A percentile compares a stretch with the other conserved stretches of the same genome.
These are phyloP conservation scores for Penicillium corylophilum DNA, from an alignment of 2,329 filamentous ascomycete genomes.

Conservation along the genomic window DNA sequence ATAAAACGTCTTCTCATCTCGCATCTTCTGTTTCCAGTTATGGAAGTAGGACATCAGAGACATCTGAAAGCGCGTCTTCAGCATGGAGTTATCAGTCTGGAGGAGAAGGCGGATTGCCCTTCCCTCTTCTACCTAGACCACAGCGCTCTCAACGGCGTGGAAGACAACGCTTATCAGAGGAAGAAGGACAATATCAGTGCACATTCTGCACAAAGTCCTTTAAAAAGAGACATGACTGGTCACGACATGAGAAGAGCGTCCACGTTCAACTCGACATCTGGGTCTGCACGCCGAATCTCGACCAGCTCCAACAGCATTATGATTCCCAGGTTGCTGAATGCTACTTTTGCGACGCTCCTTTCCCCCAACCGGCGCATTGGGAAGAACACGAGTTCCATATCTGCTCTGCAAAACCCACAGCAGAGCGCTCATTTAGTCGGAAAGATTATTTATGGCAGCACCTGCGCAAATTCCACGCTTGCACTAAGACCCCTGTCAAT, in stretches of 20 bases:
- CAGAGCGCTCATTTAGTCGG: conserved; percentile 55
- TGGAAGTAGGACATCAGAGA: conserved; percentile 29
- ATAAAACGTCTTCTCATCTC: conserved; percentile 27
- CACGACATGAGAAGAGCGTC: conserved; percentile 51
- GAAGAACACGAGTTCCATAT: conserved; percentile 54
- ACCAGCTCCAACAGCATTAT: conserved; percentile 13
- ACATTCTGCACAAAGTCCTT: conserved; percentile 52
- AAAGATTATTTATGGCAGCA: conserved; percentile 60
- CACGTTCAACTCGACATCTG: conserved; percentile 50
- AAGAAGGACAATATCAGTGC: conserved; percentile 40
- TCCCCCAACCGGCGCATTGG: conserved; percentile 48
- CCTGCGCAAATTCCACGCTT: conserved; percentile 54
- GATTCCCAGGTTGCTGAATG: conserved; percentile 31
- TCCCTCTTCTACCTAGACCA: conserved; percentile 20
- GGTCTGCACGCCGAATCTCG: conserved; percentile 30
- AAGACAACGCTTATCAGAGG: neutral
- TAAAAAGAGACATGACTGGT: conserved; percentile 52
- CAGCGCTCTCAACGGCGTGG: conserved; percentile 6
- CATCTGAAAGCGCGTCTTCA: conserved; percentile 32
- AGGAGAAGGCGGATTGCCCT: conserved; percentile 19
- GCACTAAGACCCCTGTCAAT: conserved; percentile 49
- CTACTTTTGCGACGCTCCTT: conserved; percentile 49
- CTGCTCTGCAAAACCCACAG: conserved; percentile 52
- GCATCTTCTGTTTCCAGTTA: conserved; percentile 33
- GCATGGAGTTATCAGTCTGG: conserved; percentile 36